Conservation (phyloP, 306 rosid genomes). For the Styphnolobium japonicum region DNA sequence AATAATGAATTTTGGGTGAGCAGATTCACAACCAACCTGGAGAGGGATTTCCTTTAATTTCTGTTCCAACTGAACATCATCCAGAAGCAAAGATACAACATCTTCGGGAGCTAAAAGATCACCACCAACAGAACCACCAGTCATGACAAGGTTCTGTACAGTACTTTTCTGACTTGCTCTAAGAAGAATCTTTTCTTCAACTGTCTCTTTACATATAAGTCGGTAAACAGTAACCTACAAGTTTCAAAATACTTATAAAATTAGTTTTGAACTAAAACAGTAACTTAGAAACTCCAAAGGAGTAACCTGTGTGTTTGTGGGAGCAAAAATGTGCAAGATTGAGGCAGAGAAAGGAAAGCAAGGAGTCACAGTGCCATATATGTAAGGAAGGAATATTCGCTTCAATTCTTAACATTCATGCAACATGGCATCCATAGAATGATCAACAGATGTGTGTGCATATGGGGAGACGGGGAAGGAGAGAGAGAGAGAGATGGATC, state of each 20-base stretch:
- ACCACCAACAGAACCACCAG: constrained; percentile 97
- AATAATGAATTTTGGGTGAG: constrained; percentile 1
- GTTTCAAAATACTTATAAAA: constrained; percentile 11
- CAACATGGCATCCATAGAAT: constrained; percentile 10
- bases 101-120: constrained; percentile 98
- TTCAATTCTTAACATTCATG: neutral
- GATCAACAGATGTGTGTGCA: neutral
- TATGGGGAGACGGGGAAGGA: neutral
- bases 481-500: constrained; percentile 39
- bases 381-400: neutral
- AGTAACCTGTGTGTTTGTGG: neutral
- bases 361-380: neutral
- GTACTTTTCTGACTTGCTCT: constrained; percentile 97
- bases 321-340: constrained; percentile 22
- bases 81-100: constrained; percentile 91
- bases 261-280: constrained; percentile 4
- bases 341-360: neutral
- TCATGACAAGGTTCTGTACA: constrained; percentile 98
- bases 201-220: constrained; percentile 94
- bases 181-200: constrained; percentile 96
- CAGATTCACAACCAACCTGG: constrained; percentile 61
- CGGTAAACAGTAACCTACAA: constrained; percentile 93
- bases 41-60: constrained; percentile 73
- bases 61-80: constrained; percentile 94
- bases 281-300: neutral